Conservation (phyloP, 2,329 filamentous ascomycete genomes). For the Fusarium musae region DNA sequence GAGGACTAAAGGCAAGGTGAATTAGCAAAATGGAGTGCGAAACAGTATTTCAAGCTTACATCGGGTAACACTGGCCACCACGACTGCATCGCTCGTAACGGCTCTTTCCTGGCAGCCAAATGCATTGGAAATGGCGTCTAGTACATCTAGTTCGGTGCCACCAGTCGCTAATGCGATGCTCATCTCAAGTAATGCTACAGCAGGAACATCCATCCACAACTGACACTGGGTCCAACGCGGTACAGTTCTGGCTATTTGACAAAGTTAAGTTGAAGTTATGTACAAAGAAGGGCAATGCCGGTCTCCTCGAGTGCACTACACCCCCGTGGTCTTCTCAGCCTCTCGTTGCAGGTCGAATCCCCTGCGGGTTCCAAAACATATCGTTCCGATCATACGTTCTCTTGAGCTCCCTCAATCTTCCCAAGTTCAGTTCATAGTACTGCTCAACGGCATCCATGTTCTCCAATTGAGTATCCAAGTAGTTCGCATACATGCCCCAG, state of each 20-base stretch:
- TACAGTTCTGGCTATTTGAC: not conserved
- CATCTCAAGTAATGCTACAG: not conserved
- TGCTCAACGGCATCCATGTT: slow-evolving; percentile 47
- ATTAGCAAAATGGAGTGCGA: too few relatives aligned
- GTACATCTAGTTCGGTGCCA: fast-evolving
- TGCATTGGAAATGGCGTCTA: not conserved
- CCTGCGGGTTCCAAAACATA: slow-evolving; percentile 55
- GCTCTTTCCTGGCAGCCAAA: too few relatives aligned
- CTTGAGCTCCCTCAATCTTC: slow-evolving; percentile 50
- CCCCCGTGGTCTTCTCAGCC: too few relatives aligned
- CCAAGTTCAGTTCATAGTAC: slow-evolving; percentile 53
- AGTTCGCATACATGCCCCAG: slow-evolving; percentile 57
- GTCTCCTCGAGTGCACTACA: not conserved
- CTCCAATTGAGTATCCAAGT: slow-evolving; percentile 51
- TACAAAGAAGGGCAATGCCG: not conserved
- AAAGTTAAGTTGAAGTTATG: not conserved
- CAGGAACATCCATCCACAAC: not conserved
- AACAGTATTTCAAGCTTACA: too few relatives aligned
- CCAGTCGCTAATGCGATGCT: not conserved
- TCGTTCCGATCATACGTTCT: slow-evolving; percentile 50
- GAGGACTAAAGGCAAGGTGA: too few relatives aligned
- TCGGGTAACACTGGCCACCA: too few relatives aligned
- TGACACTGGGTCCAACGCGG: too few relatives aligned
- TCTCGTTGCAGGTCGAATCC: slow-evolving; percentile 24
- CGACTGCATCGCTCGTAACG: too few relatives aligned